Percentiles rank a stretch among this genome's conserved stretches.
These are phyloP conservation scores for Lasiodiplodia sp. DNA, from an alignment of 2,329 filamentous ascomycete species.

Conservation along the genomic window DNA sequence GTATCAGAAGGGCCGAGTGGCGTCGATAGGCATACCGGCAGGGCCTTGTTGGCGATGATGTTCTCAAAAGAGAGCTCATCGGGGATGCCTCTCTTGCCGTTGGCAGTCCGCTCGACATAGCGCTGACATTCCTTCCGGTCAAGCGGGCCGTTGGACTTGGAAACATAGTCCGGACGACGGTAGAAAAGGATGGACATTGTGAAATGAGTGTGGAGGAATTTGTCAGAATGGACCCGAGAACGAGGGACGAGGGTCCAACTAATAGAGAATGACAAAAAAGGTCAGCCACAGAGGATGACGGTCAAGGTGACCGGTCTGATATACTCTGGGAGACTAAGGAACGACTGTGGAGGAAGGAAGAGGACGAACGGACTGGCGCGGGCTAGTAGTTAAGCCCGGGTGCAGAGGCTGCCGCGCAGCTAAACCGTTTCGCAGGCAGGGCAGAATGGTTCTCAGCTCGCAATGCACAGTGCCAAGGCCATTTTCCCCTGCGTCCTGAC, in stretches of 20 bases:
- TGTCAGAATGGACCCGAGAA: neutral
- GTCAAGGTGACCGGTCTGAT: neutral
- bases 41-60: constrained; percentile 76
- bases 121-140: constrained; percentile 32
- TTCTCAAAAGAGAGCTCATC: constrained; percentile 78
- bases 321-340: neutral
- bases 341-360: neutral
- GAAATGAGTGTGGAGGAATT: neutral
- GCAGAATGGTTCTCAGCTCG: constrained; percentile 9
- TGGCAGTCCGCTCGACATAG: constrained; percentile 31
- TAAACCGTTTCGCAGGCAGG: neutral
- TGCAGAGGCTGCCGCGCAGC: neutral
- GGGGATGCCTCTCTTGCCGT: constrained; percentile 63
- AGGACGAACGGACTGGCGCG: neutral
- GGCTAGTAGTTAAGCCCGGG: constrained; percentile 6
- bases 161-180: constrained; percentile 31
- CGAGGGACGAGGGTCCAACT: constrained; percentile 1
- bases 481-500: constrained; percentile 23
- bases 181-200: constrained; percentile 34
- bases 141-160: constrained; percentile 27
- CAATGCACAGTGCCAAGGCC: neutral
- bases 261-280: constrained; percentile 10
- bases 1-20: neutral
- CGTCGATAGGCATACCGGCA: constrained; percentile 67
- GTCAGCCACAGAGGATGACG: neutral